A percentile compares a stretch with the other conserved stretches of the same genome.
These are phyloP conservation scores for Botryosphaeria agaves DNA, from an alignment of 2,329 filamentous ascomycete species.

Conservation along the genomic window DNA sequence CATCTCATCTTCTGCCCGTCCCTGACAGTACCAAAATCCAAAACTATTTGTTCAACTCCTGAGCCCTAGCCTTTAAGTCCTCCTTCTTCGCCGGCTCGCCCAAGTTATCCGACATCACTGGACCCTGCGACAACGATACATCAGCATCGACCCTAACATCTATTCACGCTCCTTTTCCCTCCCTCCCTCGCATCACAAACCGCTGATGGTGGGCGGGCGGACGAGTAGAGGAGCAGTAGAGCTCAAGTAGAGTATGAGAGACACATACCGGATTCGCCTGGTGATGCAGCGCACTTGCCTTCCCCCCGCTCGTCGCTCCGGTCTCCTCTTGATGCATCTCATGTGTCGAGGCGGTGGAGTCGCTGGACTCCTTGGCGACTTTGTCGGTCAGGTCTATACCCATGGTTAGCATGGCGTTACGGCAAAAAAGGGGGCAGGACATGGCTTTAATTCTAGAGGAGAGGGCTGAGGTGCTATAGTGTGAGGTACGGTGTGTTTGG, in stretches of 20 bases:
- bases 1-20: background rate
- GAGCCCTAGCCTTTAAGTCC: slow-evolving; percentile 30
- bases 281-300: slow-evolving; percentile 20
- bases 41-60: slow-evolving; percentile 29
- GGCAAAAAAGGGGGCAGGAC: background rate
- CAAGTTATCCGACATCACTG: slow-evolving; percentile 26
- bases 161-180: background rate
- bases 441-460: background rate
- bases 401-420: slow-evolving; percentile 1
- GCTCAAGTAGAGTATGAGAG: background rate
- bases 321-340: slow-evolving; percentile 15
- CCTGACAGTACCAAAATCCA: slow-evolving; percentile 3
- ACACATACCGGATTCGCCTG: slow-evolving; percentile 21
- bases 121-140: slow-evolving; percentile 17
- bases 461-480: background rate
- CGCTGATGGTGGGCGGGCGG: background rate
- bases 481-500: background rate
- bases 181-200: background rate
- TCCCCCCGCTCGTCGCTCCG: slow-evolving; percentile 16
- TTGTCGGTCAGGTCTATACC: slow-evolving; percentile 24
- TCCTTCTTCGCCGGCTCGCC: slow-evolving; percentile 28
- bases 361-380: slow-evolving; percentile 25
- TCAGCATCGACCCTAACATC: slow-evolving; percentile 1
- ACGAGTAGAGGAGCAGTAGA: slow-evolving; percentile 1
- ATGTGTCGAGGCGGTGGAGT: slow-evolving; percentile 21